A percentile compares a stretch with the other conserved stretches of the same genome.
phyloP scores from a whole-genome alignment of 306 rosid species.

The Abrus pulchellus region DNA sequence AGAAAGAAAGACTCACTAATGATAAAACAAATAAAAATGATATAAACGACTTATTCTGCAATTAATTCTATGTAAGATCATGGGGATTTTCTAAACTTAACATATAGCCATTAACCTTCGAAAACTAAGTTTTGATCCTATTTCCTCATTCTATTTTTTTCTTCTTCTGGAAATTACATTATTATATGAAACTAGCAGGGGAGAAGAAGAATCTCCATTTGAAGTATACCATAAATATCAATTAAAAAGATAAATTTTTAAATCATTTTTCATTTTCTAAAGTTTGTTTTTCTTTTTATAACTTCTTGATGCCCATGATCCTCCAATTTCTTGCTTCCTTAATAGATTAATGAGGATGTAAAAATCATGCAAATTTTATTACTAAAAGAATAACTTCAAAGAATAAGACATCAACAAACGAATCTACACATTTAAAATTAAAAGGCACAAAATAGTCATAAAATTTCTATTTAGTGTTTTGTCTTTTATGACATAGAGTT shows the following conservation, averaged over 20 bases:
- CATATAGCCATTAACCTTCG: neutral
- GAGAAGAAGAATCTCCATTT: neutral
- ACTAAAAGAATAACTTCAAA: neutral
- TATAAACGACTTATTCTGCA: too few relatives aligned
- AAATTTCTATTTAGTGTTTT: conserved; percentile 2
- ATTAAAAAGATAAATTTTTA: neutral
- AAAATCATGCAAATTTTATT: neutral
- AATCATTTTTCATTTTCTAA: neutral
- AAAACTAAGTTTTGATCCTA: neutral
- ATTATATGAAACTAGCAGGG: neutral
- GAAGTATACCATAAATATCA: neutral
- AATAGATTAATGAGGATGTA: neutral
- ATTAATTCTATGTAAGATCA: too few relatives aligned
- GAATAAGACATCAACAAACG: neutral
- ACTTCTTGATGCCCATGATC: neutral
- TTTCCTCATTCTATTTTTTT: neutral
- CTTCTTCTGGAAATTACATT: neutral
- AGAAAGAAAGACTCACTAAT: too few relatives aligned
- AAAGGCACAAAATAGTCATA: neutral
- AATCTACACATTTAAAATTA: neutral
- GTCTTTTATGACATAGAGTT: neutral
- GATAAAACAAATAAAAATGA: too few relatives aligned
- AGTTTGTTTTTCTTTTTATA: neutral
- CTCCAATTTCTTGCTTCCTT: neutral
- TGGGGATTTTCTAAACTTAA: neutral